Percentiles rank a stretch among this genome's conserved stretches.
These are phyloP conservation scores for Fulvia fulva DNA, from an alignment of 2,329 filamentous ascomycete genomes.

Conservation along the genomic window DNA sequence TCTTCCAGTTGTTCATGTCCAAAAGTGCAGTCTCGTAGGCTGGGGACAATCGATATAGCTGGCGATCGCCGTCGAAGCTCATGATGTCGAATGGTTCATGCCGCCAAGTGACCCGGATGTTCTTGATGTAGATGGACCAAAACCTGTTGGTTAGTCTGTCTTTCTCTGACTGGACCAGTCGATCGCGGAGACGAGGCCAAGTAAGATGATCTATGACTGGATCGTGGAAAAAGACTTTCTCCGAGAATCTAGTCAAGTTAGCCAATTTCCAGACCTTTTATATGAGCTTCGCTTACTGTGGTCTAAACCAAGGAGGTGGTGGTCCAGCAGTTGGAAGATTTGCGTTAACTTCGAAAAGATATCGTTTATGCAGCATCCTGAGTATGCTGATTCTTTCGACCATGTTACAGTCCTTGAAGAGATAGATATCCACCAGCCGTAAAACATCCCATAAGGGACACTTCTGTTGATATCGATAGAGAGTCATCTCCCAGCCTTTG, in stretches of 20 bases:
- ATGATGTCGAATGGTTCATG: constrained; percentile 20
- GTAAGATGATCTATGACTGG: constrained; percentile 23
- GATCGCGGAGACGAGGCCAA: constrained; percentile 19
- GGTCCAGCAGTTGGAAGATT: constrained; percentile 18
- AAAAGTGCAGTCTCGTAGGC: constrained; percentile 17
- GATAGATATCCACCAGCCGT: constrained; percentile 20
- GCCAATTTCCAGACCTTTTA: background rate
- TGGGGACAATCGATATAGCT: constrained; percentile 17
- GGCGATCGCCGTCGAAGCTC: constrained; percentile 9
- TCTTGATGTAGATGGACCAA: constrained; percentile 17
- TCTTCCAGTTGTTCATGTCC: constrained; percentile 22
- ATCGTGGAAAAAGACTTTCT: constrained; percentile 21
- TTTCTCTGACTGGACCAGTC: constrained; percentile 15
- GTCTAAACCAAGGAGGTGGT: constrained; percentile 20
- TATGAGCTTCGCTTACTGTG: constrained; percentile 13
- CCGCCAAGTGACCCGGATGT: constrained; percentile 19
- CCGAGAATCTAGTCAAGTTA: constrained; percentile 16
- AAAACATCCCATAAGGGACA: constrained; percentile 22
- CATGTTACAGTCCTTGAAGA: constrained; percentile 23
- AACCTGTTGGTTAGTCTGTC: constrained; percentile 22
- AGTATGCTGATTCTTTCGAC: constrained; percentile 21
- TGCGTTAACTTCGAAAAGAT: constrained; percentile 20
- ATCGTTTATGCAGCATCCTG: constrained; percentile 22
- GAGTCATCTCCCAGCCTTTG: constrained; percentile 20
- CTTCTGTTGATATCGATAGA: constrained; percentile 19